phyloP scores from a whole-genome alignment of 305 asterid species.

The Solanum chacoense region DNA sequence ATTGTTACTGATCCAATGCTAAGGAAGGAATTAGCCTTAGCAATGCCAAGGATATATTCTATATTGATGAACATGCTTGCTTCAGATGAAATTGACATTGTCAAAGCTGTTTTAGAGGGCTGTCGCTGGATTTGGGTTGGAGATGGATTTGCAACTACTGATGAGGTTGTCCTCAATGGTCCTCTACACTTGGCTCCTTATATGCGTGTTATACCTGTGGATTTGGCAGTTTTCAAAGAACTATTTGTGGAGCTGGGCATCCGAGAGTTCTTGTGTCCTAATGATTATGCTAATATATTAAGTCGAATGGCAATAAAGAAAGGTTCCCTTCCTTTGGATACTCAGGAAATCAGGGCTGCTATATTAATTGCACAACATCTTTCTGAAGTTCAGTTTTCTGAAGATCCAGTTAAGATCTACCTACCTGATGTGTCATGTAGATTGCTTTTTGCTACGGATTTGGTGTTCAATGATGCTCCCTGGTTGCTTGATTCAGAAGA shows the following conservation, averaged over 20 bases:
- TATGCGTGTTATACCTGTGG: slow-evolving; percentile 86
- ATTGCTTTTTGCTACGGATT: slow-evolving; percentile 50
- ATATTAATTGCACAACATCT: slow-evolving; percentile 85
- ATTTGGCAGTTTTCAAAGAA: slow-evolving; percentile 84
- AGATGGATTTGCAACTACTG: slow-evolving; percentile 86
- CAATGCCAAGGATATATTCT: slow-evolving; percentile 93
- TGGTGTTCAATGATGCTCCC: slow-evolving; percentile 93
- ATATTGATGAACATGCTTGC: slow-evolving; percentile 57
- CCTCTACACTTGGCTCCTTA: slow-evolving; percentile 97
- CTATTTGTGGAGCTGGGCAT: slow-evolving; percentile 85
- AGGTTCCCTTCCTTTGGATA: slow-evolving; percentile 58
- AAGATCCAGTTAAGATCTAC: slow-evolving; percentile 49
- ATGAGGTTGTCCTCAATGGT: slow-evolving; percentile 91
- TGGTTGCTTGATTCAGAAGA: slow-evolving; percentile 84
- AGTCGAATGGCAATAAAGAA: slow-evolving; percentile 65
- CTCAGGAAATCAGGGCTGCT: slow-evolving; percentile 79
- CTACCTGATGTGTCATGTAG: slow-evolving; percentile 84
- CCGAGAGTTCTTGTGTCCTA: slow-evolving; percentile 59
- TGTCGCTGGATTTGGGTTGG: slow-evolving; percentile 99
- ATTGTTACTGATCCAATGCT: slow-evolving; percentile 62
- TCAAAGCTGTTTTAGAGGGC: slow-evolving; percentile 92
- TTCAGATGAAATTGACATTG: slow-evolving; percentile 89
- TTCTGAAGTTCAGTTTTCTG: slow-evolving; percentile 64
- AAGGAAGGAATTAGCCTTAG: slow-evolving; percentile 78
- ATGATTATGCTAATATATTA: slow-evolving; percentile 79